These are phyloP conservation scores for Leccinum variabile DNA, from an alignment of 1,284 basidiomycete genomes.

Conservation along the genomic window DNA sequence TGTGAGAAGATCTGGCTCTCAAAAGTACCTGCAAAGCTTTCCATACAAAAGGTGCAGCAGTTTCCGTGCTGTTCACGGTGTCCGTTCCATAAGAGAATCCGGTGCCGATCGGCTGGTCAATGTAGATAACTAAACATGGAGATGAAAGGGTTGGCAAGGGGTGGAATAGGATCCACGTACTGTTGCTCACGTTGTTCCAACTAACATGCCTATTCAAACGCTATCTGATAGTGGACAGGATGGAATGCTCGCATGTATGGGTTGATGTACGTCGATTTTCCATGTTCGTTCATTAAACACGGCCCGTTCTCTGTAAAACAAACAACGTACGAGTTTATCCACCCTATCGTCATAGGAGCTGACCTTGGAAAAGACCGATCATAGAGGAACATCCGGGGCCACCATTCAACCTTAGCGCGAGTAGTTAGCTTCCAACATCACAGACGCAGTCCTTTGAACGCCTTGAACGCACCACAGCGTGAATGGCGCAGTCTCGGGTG, in stretches of 20 bases:
- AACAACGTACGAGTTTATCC: not conserved
- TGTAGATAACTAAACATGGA: conserved; percentile 59
- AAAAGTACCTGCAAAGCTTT: conserved; percentile 64
- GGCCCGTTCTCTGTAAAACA: conserved; percentile 30
- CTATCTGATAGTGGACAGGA: not conserved
- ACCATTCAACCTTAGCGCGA: conserved; percentile 35
- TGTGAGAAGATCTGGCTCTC: conserved; percentile 59
- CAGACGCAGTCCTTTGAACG: not conserved
- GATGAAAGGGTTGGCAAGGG: not conserved
- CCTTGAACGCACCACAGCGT: conserved; percentile 52
- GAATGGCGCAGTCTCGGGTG: conserved; percentile 61
- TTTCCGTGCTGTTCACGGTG: conserved; percentile 53
- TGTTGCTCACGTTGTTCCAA: conserved; percentile 72
- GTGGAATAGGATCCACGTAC: conserved; percentile 33
- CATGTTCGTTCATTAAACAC: conserved; percentile 29
- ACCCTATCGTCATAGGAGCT: not conserved
- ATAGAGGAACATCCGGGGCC: conserved; percentile 43
- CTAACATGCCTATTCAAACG: conserved; percentile 30
- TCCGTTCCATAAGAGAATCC: conserved; percentile 65
- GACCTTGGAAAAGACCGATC: conserved; percentile 46
- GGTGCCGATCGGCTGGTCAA: conserved; percentile 73
- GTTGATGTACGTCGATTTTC: conserved; percentile 28
- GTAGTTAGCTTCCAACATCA: not conserved
- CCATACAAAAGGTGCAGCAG: conserved; percentile 55
- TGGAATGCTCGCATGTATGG: conserved; percentile 28